These are phyloP conservation scores for Acanthochlamys bracteata DNA, from an alignment of 106 monocot genomes.

Conservation along the genomic window DNA sequence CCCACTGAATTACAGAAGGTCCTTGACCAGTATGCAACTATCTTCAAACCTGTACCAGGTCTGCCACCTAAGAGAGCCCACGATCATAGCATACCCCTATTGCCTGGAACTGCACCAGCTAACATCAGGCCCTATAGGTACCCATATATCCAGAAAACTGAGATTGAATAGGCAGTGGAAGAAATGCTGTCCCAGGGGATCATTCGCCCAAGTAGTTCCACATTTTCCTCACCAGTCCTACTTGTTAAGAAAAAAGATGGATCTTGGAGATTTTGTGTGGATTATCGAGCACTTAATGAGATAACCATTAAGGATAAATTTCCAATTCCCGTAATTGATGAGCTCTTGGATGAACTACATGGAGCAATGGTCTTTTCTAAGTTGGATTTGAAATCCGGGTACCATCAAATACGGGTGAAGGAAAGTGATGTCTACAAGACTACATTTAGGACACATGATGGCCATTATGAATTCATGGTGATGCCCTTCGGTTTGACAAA, in stretches of 20 bases:
- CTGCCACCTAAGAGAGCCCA: background rate
- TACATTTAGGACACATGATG: background rate
- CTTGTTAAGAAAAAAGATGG: background rate
- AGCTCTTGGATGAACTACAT: background rate
- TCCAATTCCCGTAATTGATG: background rate
- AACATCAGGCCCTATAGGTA: background rate
- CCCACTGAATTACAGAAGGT: background rate
- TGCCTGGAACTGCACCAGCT: background rate
- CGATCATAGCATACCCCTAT: background rate
- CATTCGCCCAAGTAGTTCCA: background rate
- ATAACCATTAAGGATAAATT: background rate
- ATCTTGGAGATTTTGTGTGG: background rate
- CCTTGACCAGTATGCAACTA: background rate
- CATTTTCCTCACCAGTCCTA: background rate
- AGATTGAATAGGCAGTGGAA: background rate
- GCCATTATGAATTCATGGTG: background rate
- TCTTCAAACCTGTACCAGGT: background rate
- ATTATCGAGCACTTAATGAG: background rate
- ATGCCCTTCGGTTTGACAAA: background rate
- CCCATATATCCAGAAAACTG: background rate
- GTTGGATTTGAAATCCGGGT: background rate
- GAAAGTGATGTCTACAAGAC: background rate
- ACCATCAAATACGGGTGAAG: background rate
- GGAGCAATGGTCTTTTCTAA: background rate
- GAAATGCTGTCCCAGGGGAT: background rate